phyloP scores from a whole-genome alignment of 2,329 filamentous ascomycete genomes.

The Teratosphaeria zuluensis region DNA sequence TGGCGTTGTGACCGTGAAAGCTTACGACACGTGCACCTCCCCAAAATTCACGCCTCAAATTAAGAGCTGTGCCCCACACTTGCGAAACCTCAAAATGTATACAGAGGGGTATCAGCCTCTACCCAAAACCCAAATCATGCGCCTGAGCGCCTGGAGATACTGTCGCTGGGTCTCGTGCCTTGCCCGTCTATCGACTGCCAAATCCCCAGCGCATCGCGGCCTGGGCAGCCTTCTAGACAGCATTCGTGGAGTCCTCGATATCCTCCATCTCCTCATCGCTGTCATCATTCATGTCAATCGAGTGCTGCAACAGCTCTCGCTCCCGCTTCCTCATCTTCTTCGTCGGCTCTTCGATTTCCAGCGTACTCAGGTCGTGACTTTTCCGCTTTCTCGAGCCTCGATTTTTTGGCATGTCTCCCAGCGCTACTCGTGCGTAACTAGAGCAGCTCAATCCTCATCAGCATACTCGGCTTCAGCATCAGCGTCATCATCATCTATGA shows the following conservation, averaged over 20 bases:
- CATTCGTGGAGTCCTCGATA: neutral
- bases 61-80: neutral
- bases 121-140: neutral
- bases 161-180: neutral
- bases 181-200: neutral
- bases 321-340: slow-evolving; percentile 2
- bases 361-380: neutral
- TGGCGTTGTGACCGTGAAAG: neutral
- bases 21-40: neutral
- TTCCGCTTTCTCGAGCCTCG: neutral
- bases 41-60: neutral
- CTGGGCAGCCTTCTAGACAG: neutral
- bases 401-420: neutral
- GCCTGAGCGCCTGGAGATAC: neutral
- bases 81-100: neutral
- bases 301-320: slow-evolving; percentile 1
- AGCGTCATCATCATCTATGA: slow-evolving; percentile 28
- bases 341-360: neutral
- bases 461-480: slow-evolving; percentile 26
- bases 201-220: neutral
- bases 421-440: neutral
- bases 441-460: slow-evolving; percentile 15
- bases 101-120: neutral
- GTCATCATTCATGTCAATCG: slow-evolving; percentile 1
- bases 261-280: slow-evolving; percentile 1